A percentile compares a stretch with the other conserved stretches of the same genome.
Conservation (phyloP, 176 grass and related monocot genomes). For the Cocos nucifera region DNA sequence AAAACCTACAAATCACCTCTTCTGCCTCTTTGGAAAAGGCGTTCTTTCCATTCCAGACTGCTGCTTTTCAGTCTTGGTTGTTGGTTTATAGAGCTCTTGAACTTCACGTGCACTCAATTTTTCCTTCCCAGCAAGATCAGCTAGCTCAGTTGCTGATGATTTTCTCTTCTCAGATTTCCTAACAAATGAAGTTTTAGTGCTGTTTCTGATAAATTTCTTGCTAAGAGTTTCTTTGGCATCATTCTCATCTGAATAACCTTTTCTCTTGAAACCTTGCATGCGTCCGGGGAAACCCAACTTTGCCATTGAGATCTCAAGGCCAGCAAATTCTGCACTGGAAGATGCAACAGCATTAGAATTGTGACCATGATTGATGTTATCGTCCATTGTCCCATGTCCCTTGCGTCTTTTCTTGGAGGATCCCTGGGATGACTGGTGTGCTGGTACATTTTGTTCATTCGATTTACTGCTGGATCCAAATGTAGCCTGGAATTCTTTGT, state of each 20-base stretch:
- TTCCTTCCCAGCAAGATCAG: conserved; percentile 67
- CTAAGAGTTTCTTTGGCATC: background rate
- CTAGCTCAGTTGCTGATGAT: conserved; percentile 40
- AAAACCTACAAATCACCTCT: conserved; percentile 6
- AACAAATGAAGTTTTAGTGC: conserved; percentile 28
- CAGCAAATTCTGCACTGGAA: background rate
- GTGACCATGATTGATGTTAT: conserved; percentile 11
- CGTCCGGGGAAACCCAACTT: conserved; percentile 13
- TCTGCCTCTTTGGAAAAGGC: conserved; percentile 13
- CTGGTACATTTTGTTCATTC: conserved; percentile 3
- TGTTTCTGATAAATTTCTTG: conserved; percentile 36
- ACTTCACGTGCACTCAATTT: conserved; percentile 58
- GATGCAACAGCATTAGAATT: background rate
- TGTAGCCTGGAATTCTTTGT: conserved; percentile 48
- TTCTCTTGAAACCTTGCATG: conserved; percentile 21
- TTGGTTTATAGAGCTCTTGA: conserved; percentile 50
- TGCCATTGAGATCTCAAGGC: conserved; percentile 16
- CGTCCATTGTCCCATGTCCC: conserved; percentile 20
- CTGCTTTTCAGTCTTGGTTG: conserved; percentile 31
- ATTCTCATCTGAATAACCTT: no score
- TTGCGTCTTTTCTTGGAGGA: conserved; percentile 29
- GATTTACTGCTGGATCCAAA: conserved; percentile 53
- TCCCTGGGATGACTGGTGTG: conserved; percentile 21
- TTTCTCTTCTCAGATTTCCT: conserved; percentile 43
- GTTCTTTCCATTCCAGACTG: conserved; percentile 2